A percentile compares a stretch with the other conserved stretches of the same genome.
Conservation (phyloP, 2,329 filamentous ascomycete genomes). For the Venturia pyrina region DNA sequence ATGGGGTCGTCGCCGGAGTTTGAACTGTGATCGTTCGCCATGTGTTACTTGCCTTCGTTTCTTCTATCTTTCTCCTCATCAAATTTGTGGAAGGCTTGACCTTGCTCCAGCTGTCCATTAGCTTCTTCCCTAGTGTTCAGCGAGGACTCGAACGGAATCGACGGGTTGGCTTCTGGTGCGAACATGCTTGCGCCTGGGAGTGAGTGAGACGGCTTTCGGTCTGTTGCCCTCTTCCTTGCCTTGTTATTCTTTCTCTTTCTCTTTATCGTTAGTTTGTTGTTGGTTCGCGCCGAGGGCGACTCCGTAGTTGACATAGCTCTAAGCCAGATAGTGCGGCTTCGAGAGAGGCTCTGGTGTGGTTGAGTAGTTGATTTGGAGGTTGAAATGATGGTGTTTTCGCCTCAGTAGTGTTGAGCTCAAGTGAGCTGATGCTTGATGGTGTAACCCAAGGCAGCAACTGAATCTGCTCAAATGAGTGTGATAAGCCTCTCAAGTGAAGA, state of each 20-base stretch:
- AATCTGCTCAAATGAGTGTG: too few relatives aligned
- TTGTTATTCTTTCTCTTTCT: neutral
- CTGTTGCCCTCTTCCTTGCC: neutral
- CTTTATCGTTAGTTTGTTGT: neutral
- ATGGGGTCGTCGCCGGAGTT: neutral
- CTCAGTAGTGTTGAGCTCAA: neutral
- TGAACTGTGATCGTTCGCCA: neutral
- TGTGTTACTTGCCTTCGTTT: neutral
- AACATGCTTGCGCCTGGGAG: neutral
- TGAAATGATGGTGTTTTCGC: neutral
- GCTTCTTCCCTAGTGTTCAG: neutral
- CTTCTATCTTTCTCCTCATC: neutral
- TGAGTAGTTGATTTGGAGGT: neutral
- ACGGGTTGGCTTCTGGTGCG: neutral
- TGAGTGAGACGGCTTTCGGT: neutral
- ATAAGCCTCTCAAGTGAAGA: neutral
- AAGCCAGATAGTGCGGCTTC: neutral
- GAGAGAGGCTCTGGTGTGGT: neutral
- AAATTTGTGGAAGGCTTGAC: neutral
- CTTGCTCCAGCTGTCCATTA: neutral
- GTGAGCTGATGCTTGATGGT: neutral
- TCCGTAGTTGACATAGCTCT: neutral
- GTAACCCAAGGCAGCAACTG: neutral
- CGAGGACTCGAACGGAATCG: neutral
- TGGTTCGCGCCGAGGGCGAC: neutral